Evolutionary conservation across 345 rosid genomes (phyloP), one percentile per base, ranked within the genome.

Genomic region (Eutrema yunnanense): DNA sequence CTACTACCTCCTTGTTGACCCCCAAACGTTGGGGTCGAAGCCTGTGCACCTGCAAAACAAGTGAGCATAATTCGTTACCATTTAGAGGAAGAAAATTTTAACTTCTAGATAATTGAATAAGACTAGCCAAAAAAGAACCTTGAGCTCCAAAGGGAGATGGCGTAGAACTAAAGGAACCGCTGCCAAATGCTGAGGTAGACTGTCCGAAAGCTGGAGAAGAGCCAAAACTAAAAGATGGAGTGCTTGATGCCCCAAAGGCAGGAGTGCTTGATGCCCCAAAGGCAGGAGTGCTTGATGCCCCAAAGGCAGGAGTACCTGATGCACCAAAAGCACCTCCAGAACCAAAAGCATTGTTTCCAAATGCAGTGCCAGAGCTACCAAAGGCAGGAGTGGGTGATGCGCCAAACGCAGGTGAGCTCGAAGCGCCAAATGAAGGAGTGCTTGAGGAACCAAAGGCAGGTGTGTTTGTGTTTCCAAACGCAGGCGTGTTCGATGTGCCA

Each of bases 1-100:
- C 99, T 82, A 72, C 90, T 90, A 77, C 98, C 99, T 14, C 84
- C 88, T 58, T 87, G 90, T 73, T 87, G 92, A 49, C 80, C 88
- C 32, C 86, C 95, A 71, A 87, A 84, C 36, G 81, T 55, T 73
- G 90, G 56, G 78, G 38, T 83, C 33, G 97, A 75, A 41, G 88
- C 73, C 67, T 87, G 92, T 44, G 79, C 71, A 73, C 87, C 97
- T 90, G 81, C 82, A 76, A 52, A 46, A 38, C 62, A 81, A 38
- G 65, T 49, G 37, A 65, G 53, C 64, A 66, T 48, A 34, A 11
- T 73, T 10, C 2, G 13, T 46, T 29, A 48, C 40, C 50, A 47
- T 11, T 48, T n/a, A 2, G 6, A 16, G 29, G 47, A 27, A 14
- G 47, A 8, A 4, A 44, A 52, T 14, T 29, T 5, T 19, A 29